phyloP scores from a whole-genome alignment of 495 filamentous ascomycete species.

The Podospora pseudopauciseta region DNA sequence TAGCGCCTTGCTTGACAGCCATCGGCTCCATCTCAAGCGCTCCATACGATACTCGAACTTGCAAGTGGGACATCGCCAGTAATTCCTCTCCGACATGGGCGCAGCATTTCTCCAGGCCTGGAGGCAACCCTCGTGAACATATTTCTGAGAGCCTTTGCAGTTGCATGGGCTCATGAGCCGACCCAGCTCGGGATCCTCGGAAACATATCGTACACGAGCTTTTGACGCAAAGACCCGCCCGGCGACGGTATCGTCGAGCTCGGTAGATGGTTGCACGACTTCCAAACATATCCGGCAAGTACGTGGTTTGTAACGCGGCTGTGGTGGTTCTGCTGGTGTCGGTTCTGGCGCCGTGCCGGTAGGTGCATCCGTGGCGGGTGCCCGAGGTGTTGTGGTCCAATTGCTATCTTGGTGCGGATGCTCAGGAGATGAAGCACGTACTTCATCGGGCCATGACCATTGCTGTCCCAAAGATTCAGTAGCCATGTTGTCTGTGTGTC shows the following conservation, averaged over 20 bases:
- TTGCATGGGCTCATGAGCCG: conserved; percentile 87
- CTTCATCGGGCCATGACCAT: neutral
- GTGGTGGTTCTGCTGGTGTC: conserved; percentile 27
- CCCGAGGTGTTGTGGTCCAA: neutral
- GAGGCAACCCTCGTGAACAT: conserved; percentile 93
- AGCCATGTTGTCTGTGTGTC: conserved; percentile 9
- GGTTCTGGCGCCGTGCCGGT: conserved; percentile 22
- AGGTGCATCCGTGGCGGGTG: neutral
- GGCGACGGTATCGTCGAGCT: conserved; percentile 57
- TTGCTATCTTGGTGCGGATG: neutral
- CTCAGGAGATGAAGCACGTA: neutral
- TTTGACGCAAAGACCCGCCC: conserved; percentile 59
- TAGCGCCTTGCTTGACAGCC: conserved; percentile 63
- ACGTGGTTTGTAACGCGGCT: conserved; percentile 60
- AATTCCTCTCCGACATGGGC: conserved; percentile 64
- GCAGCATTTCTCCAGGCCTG: conserved; percentile 78
- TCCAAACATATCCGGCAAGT: conserved; percentile 94
- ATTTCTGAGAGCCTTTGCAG: conserved; percentile 88
- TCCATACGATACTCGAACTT: conserved; percentile 77
- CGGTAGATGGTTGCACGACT: conserved; percentile 70
- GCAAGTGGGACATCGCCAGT: conserved; percentile 87
- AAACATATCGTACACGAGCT: conserved; percentile 69
- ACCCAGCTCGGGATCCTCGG: conserved; percentile 68
- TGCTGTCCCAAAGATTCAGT: conserved; percentile 6
- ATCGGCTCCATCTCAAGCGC: conserved; percentile 69